Evolutionary conservation across 352 stramenopile species (phyloP).

Genomic region (Pythium coloratum): DNA sequence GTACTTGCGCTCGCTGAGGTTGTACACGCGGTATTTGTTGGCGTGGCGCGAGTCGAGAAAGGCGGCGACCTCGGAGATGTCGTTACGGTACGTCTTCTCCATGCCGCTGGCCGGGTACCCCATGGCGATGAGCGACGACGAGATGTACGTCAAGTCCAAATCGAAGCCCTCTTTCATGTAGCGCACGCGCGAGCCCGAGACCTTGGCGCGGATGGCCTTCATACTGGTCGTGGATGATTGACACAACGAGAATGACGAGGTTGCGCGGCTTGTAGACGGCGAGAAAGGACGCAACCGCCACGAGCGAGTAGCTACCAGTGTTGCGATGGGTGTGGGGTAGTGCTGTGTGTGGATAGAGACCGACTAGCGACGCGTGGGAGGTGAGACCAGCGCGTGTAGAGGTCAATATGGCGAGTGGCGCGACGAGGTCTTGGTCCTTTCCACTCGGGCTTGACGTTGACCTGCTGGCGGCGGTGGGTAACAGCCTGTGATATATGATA

Average conservation of each 20-base stretch:
- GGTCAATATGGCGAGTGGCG: background rate
- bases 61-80: constrained; percentile 71
- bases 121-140: constrained; percentile 77
- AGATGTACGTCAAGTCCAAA: constrained; percentile 87
- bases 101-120: constrained; percentile 78
- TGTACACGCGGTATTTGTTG: constrained; percentile 74
- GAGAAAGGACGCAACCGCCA: background rate
- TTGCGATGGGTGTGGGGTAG: background rate
- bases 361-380: background rate
- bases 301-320: background rate
- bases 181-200: constrained; percentile 80
- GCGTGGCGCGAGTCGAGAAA: constrained; percentile 74
- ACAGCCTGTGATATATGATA: constrained; percentile 1
- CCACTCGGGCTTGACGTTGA: background rate
- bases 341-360: background rate
- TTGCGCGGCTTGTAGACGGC: constrained; percentile 1
- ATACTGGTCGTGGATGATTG: constrained; percentile 28
- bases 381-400: background rate
- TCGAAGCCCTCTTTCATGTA: constrained; percentile 85
- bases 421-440: background rate
- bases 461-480: constrained; percentile 3
- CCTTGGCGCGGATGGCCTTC: constrained; percentile 75
- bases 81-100: constrained; percentile 87
- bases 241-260: background rate
- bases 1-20: constrained; percentile 80